Evolutionary conservation across 2,329 filamentous ascomycete genomes (phyloP).

Genomic region (Trichoderma atrobrunneum): DNA sequence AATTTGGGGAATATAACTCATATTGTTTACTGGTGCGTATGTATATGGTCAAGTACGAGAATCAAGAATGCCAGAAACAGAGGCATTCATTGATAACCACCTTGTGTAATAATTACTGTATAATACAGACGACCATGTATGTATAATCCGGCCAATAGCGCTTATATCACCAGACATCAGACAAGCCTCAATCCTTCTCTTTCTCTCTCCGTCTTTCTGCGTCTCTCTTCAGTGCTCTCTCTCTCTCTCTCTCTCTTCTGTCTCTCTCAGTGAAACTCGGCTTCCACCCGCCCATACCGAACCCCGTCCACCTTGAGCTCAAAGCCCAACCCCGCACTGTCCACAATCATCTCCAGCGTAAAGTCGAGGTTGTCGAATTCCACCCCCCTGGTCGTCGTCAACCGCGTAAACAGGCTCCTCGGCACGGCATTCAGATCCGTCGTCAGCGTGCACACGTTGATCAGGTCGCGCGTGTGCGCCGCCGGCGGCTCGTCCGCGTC

Average conservation of each 20-base stretch:
- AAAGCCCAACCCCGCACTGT: conserved; percentile 72
- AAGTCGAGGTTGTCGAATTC: conserved; percentile 83
- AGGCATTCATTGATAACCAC: background rate
- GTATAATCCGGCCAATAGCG: background rate
- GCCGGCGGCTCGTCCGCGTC: conserved; percentile 65
- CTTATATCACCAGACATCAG: background rate
- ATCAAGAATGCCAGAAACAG: background rate
- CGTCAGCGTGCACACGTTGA: conserved; percentile 76
- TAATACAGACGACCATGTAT: background rate
- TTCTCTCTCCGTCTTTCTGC: background rate
- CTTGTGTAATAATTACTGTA: background rate
- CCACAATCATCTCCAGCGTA: conserved; percentile 78
- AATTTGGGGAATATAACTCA: background rate
- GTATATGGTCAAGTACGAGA: background rate
- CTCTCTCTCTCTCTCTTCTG: background rate
- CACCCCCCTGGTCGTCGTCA: conserved; percentile 75
- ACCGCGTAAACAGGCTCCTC: conserved; percentile 66
- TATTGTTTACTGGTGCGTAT: background rate
- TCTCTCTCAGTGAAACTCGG: conserved; percentile 63
- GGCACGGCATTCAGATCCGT: conserved; percentile 76
- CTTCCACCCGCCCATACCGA: conserved; percentile 72
- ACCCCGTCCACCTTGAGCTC: conserved; percentile 77
- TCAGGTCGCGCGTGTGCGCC: conserved; percentile 59
- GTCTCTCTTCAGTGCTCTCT: background rate
- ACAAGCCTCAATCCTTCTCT: background rate